Conservation (phyloP, 1,284 basidiomycete species). For the Chalciporus sp. region DNA sequence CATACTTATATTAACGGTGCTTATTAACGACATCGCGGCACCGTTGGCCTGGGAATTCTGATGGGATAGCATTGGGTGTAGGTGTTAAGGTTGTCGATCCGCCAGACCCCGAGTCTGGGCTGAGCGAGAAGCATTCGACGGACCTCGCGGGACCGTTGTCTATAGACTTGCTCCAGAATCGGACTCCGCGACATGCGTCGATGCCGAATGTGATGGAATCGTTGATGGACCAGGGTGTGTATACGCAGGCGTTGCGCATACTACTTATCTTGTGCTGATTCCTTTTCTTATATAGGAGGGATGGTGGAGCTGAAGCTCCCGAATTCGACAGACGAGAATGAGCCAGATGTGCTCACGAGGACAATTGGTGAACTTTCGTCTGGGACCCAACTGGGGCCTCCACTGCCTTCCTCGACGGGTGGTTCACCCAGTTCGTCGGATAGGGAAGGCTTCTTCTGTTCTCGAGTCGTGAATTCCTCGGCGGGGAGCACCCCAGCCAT, state of each 20-base stretch:
- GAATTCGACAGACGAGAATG: slow-evolving; percentile 40
- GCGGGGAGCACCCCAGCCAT: neutral
- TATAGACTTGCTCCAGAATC: slow-evolving; percentile 23
- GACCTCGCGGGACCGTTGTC: slow-evolving; percentile 31
- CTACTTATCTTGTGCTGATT: neutral
- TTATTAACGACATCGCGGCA: slow-evolving; percentile 14
- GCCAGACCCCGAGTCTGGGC: slow-evolving; percentile 29
- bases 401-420: slow-evolving; percentile 37
- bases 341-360: slow-evolving; percentile 45
- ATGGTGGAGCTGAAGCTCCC: slow-evolving; percentile 59
- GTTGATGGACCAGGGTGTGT: slow-evolving; percentile 70
- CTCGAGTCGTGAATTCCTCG: slow-evolving; percentile 2
- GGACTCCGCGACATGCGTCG: slow-evolving; percentile 21
- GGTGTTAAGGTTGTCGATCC: slow-evolving; percentile 32
- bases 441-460: neutral
- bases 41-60: slow-evolving; percentile 6
- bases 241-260: neutral
- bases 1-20: neutral
- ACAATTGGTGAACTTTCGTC: slow-evolving; percentile 50
- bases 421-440: neutral
- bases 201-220: slow-evolving; percentile 58
- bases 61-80: slow-evolving; percentile 30
- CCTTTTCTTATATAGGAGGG: slow-evolving; percentile 44
- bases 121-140: slow-evolving; percentile 24
- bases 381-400: slow-evolving; percentile 40